These are phyloP conservation scores for Davidsoniella eucalypti DNA, from an alignment of 2,329 filamentous ascomycete species.

Conservation along the genomic window DNA sequence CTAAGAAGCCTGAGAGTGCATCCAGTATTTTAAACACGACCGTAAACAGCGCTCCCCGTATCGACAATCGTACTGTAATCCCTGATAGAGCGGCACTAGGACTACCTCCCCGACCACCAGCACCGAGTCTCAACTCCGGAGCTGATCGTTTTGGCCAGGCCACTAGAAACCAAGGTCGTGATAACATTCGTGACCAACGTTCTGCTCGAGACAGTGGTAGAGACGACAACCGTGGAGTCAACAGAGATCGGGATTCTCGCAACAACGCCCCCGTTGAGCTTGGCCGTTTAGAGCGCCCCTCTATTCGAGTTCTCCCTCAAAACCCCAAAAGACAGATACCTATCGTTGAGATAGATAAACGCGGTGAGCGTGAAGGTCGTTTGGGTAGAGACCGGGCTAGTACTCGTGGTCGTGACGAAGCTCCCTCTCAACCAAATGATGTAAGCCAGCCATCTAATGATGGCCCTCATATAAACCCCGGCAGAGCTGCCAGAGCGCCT, in stretches of 20 bases:
- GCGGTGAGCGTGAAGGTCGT: slow-evolving; percentile 13
- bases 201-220: slow-evolving; percentile 2
- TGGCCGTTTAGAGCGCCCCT: slow-evolving; percentile 9
- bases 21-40: not conserved
- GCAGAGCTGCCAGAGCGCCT: slow-evolving; percentile 36
- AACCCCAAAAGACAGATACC: slow-evolving; percentile 34
- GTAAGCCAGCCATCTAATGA: slow-evolving; percentile 17
- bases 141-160: slow-evolving; percentile 3
- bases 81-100: slow-evolving; percentile 3
- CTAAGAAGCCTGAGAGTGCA: slow-evolving; percentile 9
- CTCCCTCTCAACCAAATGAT: slow-evolving; percentile 18
- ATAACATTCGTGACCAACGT: slow-evolving; percentile 4
- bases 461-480: slow-evolving; percentile 38
- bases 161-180: not conserved
- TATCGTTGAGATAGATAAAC: not conserved
- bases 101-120: slow-evolving; percentile 9
- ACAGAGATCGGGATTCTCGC: slow-evolving; percentile 9
- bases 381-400: slow-evolving; percentile 17
- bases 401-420: slow-evolving; percentile 15
- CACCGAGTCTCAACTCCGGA: slow-evolving; percentile 14
- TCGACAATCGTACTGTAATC: not conserved
- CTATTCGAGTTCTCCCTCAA: slow-evolving; percentile 21
- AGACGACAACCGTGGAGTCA: slow-evolving; percentile 4
- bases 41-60: not conserved
- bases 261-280: slow-evolving; percentile 5